These are phyloP conservation scores for Rhodamnia argentea DNA, from an alignment of 345 rosid genomes.

Conservation along the genomic window DNA sequence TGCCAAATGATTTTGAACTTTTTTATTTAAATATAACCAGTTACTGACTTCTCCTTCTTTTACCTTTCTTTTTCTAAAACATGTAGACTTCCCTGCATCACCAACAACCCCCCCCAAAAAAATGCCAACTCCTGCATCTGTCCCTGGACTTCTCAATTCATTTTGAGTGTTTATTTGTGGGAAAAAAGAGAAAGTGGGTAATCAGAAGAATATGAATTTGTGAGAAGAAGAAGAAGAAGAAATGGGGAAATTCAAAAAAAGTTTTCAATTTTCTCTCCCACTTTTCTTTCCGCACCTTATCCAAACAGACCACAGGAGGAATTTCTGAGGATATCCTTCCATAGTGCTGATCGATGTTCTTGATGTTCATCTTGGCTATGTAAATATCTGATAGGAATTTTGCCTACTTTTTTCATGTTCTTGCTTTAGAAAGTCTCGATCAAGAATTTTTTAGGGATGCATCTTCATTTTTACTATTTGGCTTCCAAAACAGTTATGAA, in stretches of 20 bases:
- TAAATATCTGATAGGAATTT: background rate
- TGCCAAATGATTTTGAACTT: background rate
- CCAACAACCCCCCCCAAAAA: background rate
- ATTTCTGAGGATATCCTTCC: background rate
- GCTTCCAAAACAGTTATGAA: background rate
- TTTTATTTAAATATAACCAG: background rate
- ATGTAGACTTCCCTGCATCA: background rate
- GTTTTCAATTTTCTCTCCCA: background rate
- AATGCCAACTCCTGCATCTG: background rate
- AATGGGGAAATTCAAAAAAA: background rate
- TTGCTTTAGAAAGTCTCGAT: background rate
- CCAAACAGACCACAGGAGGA: background rate
- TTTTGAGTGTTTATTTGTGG: background rate
- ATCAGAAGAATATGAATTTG: background rate
- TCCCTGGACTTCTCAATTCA: background rate
- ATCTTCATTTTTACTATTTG: background rate
- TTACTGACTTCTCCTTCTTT: background rate
- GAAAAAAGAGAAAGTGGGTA: background rate
- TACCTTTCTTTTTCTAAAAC: background rate
- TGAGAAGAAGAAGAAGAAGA: background rate
- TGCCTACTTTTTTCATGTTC: background rate
- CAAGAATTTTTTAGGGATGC: background rate
- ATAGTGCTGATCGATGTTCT: background rate
- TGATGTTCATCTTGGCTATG: background rate
- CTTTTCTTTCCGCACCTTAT: background rate